Conservation (phyloP, 805 yeast genomes). For the Candida broadrunensis region DNA sequence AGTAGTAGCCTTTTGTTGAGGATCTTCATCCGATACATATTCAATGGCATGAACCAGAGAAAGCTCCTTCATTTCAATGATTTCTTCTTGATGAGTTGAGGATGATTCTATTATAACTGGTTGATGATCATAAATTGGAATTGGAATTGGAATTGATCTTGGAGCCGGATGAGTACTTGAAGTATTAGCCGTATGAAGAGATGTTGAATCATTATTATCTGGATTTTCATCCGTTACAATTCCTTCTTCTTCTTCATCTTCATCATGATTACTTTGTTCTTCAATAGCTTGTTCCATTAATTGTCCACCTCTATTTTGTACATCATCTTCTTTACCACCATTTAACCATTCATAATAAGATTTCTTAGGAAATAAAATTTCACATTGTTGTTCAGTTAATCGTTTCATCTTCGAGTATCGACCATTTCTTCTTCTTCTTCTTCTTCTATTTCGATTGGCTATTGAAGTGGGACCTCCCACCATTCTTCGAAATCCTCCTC, state of each 20-base stretch:
- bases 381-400: slow-evolving; percentile 56
- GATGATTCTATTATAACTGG: background rate
- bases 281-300: slow-evolving; percentile 30
- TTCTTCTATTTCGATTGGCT: slow-evolving; percentile 14
- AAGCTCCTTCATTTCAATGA: slow-evolving; percentile 2
- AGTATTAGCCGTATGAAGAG: slow-evolving; percentile 4
- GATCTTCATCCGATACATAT: background rate
- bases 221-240: background rate
- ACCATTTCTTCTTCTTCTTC: slow-evolving; percentile 38
- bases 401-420: slow-evolving; percentile 48
- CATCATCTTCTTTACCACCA: slow-evolving; percentile 57
- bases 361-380: slow-evolving; percentile 54
- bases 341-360: slow-evolving; percentile 59
- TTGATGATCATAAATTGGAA: background rate
- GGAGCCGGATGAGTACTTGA: background rate
- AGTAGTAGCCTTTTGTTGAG: background rate
- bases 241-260: background rate
- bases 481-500: no score
- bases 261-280: background rate
- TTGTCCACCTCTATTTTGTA: slow-evolving; percentile 41
- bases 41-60: background rate
- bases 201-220: slow-evolving; percentile 3
- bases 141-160: background rate
- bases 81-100: no score
- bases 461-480: slow-evolving; percentile 1